Percentiles rank a stretch among this genome's conserved stretches.
These are phyloP conservation scores for Phytomonas francai DNA, from an alignment of 208 protist species.

Conservation along the genomic window DNA sequence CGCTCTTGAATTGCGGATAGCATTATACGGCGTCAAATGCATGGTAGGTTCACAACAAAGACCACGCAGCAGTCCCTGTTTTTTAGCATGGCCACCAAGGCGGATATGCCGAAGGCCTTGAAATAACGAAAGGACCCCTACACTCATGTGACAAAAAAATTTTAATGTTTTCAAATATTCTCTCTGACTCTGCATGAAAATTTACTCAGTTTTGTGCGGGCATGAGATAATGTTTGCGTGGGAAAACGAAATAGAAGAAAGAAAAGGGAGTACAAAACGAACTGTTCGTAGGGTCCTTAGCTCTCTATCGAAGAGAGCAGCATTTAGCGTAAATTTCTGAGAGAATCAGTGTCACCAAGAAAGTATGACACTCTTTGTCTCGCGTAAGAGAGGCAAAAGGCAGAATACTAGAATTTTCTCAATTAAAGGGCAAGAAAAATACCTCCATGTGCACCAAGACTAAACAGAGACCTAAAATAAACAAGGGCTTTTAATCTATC, in stretches of 20 bases:
- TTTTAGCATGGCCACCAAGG: not conserved
- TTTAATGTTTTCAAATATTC: not conserved
- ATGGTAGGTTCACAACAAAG: not conserved
- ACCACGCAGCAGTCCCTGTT: not conserved
- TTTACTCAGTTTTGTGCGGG: not conserved
- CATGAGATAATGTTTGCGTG: not conserved
- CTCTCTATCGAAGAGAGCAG: not conserved
- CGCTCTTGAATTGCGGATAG: not conserved
- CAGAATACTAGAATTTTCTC: not conserved
- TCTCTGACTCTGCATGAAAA: not conserved
- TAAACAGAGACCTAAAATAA: not conserved
- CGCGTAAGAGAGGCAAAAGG: not conserved
- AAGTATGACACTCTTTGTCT: not conserved
- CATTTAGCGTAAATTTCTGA: not conserved
- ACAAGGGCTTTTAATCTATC: not conserved
- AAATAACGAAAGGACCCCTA: not conserved
- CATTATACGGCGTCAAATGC: not conserved
- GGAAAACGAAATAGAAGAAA: not conserved
- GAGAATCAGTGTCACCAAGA: not conserved
- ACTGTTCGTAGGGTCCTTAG: not conserved
- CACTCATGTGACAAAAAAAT: not conserved
- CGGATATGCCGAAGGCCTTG: not conserved
- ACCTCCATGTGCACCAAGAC: not conserved
- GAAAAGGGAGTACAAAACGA: not conserved
- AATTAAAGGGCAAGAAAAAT: not conserved